A percentile compares a stretch with the other conserved stretches of the same genome.
Conservation (phyloP, 1,284 basidiomycete species). For the Rhizopogon parksii region DNA sequence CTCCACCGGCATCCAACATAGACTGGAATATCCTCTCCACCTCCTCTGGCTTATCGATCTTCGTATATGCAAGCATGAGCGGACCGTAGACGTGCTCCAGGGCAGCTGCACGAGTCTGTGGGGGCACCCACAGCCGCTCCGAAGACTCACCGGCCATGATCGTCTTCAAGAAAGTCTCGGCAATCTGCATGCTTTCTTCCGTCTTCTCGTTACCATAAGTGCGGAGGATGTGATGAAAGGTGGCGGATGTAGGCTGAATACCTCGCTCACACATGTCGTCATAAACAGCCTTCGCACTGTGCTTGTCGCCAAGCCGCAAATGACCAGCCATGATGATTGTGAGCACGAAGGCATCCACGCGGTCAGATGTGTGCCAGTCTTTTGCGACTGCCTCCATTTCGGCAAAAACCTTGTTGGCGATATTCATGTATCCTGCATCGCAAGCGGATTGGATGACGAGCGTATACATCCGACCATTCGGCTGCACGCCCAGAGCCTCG, state of each 20-base stretch:
- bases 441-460: constrained; percentile 81
- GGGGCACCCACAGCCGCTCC: constrained; percentile 34
- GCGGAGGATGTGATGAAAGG: constrained; percentile 65
- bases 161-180: constrained; percentile 55
- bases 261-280: constrained; percentile 68
- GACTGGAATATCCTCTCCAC: constrained; percentile 55
- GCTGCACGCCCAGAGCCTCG: constrained; percentile 41
- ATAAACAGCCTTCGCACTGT: constrained; percentile 62
- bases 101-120: constrained; percentile 35
- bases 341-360: constrained; percentile 56
- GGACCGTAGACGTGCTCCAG: constrained; percentile 58
- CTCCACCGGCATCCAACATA: constrained; percentile 48
- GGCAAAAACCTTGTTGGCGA: constrained; percentile 63
- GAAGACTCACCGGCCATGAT: constrained; percentile 35
- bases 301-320: constrained; percentile 51
- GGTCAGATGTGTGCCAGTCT: constrained; percentile 32
- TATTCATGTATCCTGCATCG: constrained; percentile 62
- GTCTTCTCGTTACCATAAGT: constrained; percentile 49
- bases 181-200: constrained; percentile 45
- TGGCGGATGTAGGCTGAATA: constrained; percentile 65
- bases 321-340: constrained; percentile 85
- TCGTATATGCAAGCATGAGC: constrained; percentile 54
- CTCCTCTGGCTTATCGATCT: constrained; percentile 40
- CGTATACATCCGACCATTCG: constrained; percentile 66
- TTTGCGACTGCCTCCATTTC: constrained; percentile 51